Evolutionary conservation across 768 basidiomycete genomes (phyloP), one percentile per base, ranked within the genome.

Genomic region (Mycena albidolilacea): DNA sequence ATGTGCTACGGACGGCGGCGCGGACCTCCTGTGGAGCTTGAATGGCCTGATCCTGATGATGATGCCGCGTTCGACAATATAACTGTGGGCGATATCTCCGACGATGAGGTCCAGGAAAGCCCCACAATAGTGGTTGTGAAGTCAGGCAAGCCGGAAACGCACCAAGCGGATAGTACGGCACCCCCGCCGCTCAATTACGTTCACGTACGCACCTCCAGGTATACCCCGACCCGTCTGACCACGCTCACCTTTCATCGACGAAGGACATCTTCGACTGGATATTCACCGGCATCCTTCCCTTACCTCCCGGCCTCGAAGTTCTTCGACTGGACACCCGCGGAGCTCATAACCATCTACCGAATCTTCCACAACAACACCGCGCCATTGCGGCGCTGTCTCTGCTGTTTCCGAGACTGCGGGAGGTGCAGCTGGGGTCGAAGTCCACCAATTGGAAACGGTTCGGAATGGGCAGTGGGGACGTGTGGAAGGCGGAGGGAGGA

Each of bases 401-500:
- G 19, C 39, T 43, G 60, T 61, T 21, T 43, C 60, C 60, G 7
- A 17, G 39, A 5, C 60, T 61, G 38, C 39, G 19, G 39, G 19
- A 43, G 60, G 60, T 61, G 39, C 7, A 41, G 39, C 38, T 61
- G 39, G 60, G 60, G 17, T 41, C 60, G 39, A 21, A 21, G 38
- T 43, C 60, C 17, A 62, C 21, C 15, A 35, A 44, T 44, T 62
- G 61, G 61, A 62, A 44, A 44, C 61, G 61, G 19, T 21, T 43
- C 17, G 59, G 59, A n/a, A 48, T 48, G 12, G 46, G 46, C 7
- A 59, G 57, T 38, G 57, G 35, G 57, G 43, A 62, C 43, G 41
- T 62, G 61, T 62, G 61, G 61, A 44, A 30, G 43, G 15, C 61
- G 38, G 58, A 59, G 14, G 61, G 57, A 59, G 35, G 57, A 14